Conservation (phyloP, 495 filamentous ascomycete genomes). For the Tuber aestivum region DNA sequence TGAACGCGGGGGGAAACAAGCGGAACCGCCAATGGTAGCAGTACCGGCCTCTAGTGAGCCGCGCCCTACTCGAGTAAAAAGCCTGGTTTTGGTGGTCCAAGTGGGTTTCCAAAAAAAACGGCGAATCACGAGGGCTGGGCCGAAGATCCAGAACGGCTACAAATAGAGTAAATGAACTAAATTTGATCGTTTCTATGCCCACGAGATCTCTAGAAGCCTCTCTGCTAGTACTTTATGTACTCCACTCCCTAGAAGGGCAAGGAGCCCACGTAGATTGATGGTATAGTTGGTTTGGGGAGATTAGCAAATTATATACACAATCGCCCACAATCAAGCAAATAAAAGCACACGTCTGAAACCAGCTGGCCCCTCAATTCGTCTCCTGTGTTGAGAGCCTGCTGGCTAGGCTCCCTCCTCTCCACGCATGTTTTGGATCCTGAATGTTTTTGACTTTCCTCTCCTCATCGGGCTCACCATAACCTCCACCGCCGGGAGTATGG, state of each 20-base stretch:
- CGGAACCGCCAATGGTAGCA: background rate
- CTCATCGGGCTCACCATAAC: constrained; percentile 60
- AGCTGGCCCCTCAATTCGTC: constrained; percentile 30
- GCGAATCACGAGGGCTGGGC: background rate
- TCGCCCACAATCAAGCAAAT: background rate
- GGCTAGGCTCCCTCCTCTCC: constrained; percentile 57
- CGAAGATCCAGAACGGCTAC: background rate
- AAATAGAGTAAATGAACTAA: background rate
- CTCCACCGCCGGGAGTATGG: constrained; percentile 65
- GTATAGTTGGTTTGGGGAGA: background rate
- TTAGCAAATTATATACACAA: background rate
- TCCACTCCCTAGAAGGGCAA: background rate
- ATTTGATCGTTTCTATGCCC: background rate
- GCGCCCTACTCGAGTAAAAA: background rate
- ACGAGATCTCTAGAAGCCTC: background rate
- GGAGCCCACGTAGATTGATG: background rate
- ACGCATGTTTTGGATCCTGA: constrained; percentile 54
- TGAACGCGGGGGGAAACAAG: background rate
- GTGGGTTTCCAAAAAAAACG: background rate
- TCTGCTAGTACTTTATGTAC: background rate
- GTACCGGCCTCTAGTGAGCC: background rate
- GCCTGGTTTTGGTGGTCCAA: background rate
- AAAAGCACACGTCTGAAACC: background rate
- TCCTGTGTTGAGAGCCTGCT: constrained; percentile 50
- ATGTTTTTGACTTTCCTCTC: constrained; percentile 43